Evolutionary conservation across 2,329 filamentous ascomycete species (phyloP).

Genomic region (Colletotrichum gloeosporioides): DNA sequence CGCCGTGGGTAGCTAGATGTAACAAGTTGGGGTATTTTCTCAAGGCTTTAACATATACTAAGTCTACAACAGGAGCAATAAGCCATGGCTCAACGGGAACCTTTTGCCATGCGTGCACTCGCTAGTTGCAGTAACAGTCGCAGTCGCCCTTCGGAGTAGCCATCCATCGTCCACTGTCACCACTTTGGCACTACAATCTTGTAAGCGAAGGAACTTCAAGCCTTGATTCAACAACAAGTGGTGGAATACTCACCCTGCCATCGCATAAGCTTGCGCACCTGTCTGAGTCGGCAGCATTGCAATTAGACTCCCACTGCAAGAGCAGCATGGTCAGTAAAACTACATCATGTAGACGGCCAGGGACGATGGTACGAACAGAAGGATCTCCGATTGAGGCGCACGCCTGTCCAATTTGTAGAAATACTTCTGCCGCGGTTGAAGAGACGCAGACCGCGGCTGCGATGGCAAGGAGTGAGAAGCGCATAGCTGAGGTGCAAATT

Average conservation of each 20-base stretch:
- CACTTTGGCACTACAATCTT: neutral
- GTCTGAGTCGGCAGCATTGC: neutral
- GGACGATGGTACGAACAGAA: neutral
- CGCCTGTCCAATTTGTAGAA: neutral
- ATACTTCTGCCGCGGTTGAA: neutral
- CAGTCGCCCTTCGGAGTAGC: neutral
- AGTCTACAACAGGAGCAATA: neutral
- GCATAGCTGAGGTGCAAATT: neutral
- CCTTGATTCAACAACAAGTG: neutral
- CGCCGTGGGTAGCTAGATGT: neutral
- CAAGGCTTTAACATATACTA: neutral
- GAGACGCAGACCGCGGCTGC: neutral
- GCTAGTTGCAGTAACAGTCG: neutral
- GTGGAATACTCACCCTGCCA: neutral
- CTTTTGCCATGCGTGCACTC: neutral
- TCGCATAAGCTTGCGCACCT: neutral
- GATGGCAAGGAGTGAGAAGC: neutral
- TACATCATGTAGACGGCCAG: neutral
- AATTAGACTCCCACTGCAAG: neutral
- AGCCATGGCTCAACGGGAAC: neutral
- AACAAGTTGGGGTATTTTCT: neutral
- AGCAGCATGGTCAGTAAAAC: neutral
- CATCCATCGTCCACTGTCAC: neutral
- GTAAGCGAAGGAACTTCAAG: neutral
- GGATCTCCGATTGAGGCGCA: neutral